Conservation (phyloP, 331 rosid species). For the Pyracantha coccinea region DNA sequence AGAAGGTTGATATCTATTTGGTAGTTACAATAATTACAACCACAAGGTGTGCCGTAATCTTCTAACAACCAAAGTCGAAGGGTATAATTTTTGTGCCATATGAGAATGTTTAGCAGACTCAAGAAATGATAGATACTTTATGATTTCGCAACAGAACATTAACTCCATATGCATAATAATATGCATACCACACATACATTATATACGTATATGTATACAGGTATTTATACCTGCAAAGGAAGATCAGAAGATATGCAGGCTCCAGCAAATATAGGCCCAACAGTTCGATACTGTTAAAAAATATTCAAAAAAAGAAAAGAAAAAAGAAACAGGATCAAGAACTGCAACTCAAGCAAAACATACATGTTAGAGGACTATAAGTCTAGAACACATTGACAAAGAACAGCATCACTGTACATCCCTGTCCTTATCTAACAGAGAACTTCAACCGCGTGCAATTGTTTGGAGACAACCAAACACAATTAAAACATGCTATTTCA, state of each 20-base stretch:
- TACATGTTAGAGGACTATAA: background rate
- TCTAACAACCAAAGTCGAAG: background rate
- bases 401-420: background rate
- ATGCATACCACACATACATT: no score
- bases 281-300: constrained; percentile 48
- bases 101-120: background rate
- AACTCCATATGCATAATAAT: background rate
- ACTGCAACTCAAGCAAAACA: background rate
- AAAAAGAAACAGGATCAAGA: background rate
- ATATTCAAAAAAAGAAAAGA: background rate
- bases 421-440: background rate
- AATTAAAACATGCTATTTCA: background rate
- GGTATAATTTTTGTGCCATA: background rate
- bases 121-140: background rate
- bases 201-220: background rate
- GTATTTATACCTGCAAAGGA: constrained; percentile 51
- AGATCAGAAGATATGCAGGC: constrained; percentile 63
- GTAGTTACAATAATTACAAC: background rate
- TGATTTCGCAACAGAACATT: background rate
- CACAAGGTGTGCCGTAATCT: background rate
- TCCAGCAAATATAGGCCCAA: constrained; percentile 87
- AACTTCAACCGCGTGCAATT: background rate
- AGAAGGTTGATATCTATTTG: no score
- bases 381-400: background rate
- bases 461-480: background rate